Conservation (phyloP, 1,284 basidiomycete genomes). For the Ceratobasidium sp. region DNA sequence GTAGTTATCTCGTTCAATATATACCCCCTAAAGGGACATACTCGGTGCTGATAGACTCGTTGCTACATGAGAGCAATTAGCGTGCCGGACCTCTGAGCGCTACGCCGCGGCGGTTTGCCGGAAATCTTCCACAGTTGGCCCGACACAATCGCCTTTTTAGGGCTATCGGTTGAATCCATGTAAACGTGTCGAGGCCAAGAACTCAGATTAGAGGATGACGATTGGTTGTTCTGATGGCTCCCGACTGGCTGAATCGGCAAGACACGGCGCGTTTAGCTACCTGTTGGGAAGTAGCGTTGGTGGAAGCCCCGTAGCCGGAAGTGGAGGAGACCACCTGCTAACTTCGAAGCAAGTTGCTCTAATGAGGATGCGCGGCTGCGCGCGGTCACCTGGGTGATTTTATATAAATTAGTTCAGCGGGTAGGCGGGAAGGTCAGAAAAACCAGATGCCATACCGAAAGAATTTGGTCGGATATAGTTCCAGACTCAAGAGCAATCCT, state of each 20-base stretch:
- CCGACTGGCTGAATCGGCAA: not conserved
- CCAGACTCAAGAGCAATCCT: too few species aligned
- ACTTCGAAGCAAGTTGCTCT: not conserved
- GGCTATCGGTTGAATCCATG: not conserved
- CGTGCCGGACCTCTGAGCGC: too few species aligned
- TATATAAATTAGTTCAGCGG: too few species aligned
- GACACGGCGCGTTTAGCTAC: not conserved
- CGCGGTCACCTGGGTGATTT: not conserved
- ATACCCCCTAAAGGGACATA: not conserved
- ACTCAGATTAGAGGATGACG: not conserved
- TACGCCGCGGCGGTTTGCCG: not conserved
- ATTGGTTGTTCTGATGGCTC: not conserved
- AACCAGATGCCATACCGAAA: not conserved
- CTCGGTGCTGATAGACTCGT: not conserved
- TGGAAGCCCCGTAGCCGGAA: not conserved
- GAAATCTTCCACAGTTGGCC: slow-evolving; percentile 26
- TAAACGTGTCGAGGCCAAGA: not conserved
- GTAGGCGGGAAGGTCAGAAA: not conserved
- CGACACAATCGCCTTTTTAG: not conserved
- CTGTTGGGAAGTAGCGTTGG: not conserved
- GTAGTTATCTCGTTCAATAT: not conserved
- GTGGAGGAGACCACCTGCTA: not conserved
- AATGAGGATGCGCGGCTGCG: not conserved
- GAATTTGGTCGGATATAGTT: too few species aligned
- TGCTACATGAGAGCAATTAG: not conserved